Evolutionary conservation across 345 rosid genomes (phyloP).

Genomic region (Aquilaria malaccensis): DNA sequence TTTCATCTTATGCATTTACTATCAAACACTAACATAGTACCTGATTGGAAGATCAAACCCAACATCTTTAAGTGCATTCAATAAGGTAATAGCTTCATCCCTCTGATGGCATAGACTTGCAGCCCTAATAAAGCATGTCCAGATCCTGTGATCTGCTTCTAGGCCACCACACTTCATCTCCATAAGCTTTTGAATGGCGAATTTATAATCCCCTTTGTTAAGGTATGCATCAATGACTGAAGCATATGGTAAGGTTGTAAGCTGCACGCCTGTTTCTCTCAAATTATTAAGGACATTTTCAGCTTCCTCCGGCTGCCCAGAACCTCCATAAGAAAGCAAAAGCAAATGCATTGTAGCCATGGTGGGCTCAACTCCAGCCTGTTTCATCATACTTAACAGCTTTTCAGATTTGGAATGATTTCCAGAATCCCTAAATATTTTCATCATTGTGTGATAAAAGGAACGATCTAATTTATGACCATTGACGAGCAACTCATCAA

Average conservation of each 20-base stretch:
- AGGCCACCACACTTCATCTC: slow-evolving; percentile 73
- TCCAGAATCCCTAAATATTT: slow-evolving; percentile 71
- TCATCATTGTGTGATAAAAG: slow-evolving; percentile 89
- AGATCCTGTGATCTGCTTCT: slow-evolving; percentile 81
- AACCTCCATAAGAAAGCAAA: slow-evolving; percentile 84
- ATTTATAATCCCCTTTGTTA: slow-evolving; percentile 52
- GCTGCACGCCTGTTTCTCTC: slow-evolving; percentile 55
- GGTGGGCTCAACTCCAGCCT: slow-evolving; percentile 70
- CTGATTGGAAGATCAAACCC: slow-evolving; percentile 87
- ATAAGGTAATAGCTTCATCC: slow-evolving; percentile 52
- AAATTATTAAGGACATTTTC: slow-evolving; percentile 69
- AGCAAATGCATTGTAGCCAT: slow-evolving; percentile 94
- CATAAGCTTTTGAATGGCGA: slow-evolving; percentile 66
- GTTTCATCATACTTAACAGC: slow-evolving; percentile 63
- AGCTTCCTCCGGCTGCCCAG: slow-evolving; percentile 84
- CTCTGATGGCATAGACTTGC: slow-evolving; percentile 58
- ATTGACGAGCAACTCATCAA: slow-evolving; percentile 52
- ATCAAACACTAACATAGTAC: slow-evolving; percentile 25
- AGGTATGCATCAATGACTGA: slow-evolving; percentile 91
- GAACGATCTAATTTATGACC: slow-evolving; percentile 82
- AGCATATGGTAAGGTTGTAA: slow-evolving; percentile 69
- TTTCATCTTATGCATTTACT: slow-evolving; percentile 6
- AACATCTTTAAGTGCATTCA: slow-evolving; percentile 56
- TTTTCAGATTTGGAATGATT: slow-evolving; percentile 67
- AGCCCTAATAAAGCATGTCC: slow-evolving; percentile 94